These are phyloP conservation scores for Metarhizium robertsii DNA, from an alignment of 2,329 filamentous ascomycete species.

Conservation along the genomic window DNA sequence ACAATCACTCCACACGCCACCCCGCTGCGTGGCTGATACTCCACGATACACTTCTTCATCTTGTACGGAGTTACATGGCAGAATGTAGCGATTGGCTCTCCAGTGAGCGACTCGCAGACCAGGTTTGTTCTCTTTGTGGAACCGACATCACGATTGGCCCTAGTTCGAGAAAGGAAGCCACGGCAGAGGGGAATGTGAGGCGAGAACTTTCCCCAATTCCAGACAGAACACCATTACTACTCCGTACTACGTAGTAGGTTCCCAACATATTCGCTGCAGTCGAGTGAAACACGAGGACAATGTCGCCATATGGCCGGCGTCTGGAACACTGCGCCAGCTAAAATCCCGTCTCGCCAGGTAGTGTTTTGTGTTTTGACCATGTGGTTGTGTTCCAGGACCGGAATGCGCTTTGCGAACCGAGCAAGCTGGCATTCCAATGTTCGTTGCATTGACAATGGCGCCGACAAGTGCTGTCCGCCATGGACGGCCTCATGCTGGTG, in stretches of 20 bases:
- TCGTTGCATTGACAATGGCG: neutral
- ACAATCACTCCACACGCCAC: neutral
- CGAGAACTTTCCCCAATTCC: neutral
- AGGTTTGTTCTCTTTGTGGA: neutral
- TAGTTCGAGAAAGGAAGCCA: neutral
- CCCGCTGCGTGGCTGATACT: neutral
- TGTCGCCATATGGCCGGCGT: neutral
- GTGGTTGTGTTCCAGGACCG: neutral
- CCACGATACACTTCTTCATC: neutral
- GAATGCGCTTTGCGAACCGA: neutral
- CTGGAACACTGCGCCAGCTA: neutral
- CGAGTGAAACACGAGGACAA: neutral
- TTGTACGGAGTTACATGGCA: neutral
- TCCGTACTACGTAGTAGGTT: neutral
- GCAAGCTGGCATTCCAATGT: neutral
- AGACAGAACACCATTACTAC: neutral
- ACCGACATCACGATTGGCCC: neutral
- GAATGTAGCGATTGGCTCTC: neutral
- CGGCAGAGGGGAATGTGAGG: neutral
- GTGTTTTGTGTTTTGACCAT: too few species aligned
- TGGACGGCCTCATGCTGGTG: neutral
- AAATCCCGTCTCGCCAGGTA: neutral
- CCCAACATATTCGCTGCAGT: neutral
- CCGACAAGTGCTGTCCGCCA: neutral
- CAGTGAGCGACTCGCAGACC: neutral